Percentiles rank a stretch among this genome's conserved stretches.
Evolutionary conservation across 352 stramenopile genomes (phyloP).

Genomic region (Globisporangium splendens): DNA sequence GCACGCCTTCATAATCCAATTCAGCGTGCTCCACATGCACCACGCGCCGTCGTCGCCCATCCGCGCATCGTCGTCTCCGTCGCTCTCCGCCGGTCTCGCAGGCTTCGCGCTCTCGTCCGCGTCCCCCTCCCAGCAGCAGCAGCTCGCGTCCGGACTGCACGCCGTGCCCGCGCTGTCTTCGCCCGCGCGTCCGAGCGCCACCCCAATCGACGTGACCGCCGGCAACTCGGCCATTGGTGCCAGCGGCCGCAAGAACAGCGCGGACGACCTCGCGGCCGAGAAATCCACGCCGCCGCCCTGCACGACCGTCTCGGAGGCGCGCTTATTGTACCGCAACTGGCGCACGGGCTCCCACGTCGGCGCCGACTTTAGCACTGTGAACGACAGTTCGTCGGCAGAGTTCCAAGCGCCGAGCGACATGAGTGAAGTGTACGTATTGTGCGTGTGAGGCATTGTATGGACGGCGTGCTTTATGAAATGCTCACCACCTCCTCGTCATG

Average conservation of each 20-base stretch:
- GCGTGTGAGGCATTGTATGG: too few species aligned
- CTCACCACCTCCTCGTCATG: too few species aligned
- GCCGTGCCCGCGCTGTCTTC: constrained; percentile 30
- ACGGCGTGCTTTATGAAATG: neutral
- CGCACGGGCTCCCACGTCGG: constrained; percentile 55
- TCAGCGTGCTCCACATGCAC: neutral
- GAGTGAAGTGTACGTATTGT: constrained; percentile 51
- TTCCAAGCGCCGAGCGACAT: constrained; percentile 22
- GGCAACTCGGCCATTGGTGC: constrained; percentile 12
- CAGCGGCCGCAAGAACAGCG: constrained; percentile 46
- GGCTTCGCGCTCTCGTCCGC: constrained; percentile 21
- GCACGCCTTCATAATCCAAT: constrained; percentile 5
- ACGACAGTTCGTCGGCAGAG: neutral
- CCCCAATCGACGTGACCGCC: constrained; percentile 5
- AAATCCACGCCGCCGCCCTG: constrained; percentile 36
- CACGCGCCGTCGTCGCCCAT: constrained; percentile 5
- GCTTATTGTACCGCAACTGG: constrained; percentile 78
- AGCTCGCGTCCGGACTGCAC: constrained; percentile 8
- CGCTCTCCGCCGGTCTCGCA: constrained; percentile 14
- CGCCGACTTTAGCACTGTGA: constrained; percentile 21
- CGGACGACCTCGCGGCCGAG: constrained; percentile 62
- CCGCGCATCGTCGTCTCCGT: constrained; percentile 15
- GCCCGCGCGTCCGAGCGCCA: constrained; percentile 1
- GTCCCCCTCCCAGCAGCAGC: constrained; percentile 2
- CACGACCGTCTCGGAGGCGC: constrained; percentile 58